Base-by-base conservation (phyloP, 2,329 filamentous ascomycete genomes). In the Penicillium corylophilum region DNA sequence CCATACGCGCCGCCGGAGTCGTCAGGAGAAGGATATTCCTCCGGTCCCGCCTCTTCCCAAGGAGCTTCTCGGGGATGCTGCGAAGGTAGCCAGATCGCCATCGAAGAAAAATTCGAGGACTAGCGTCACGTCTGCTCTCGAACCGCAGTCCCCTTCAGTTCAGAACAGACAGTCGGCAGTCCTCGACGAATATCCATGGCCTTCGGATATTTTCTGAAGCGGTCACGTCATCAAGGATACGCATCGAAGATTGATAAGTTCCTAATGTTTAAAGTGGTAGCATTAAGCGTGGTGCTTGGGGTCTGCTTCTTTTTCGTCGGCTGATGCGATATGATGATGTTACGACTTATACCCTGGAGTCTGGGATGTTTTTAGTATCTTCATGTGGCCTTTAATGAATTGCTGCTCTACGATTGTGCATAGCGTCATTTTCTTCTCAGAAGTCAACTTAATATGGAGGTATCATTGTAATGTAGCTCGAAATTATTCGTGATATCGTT, bases 151-250 rank as follows among this genome's bases (percentile, higher is more conserved):
- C 16, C 26, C 35, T 29, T 51, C 53, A 12, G 44, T 18, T 33
- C 42, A 24, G 26, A 56, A 55, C 13, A 44, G 44, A 13, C 10
- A 55, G 22, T 42, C 51, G 20, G 22, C 54, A 36, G 55, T 35
- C 22, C 41, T 53, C 22, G 59, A 68, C 36, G 58, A 63, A n/a
- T 77, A 74, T 48, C 64, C 69, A 20, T 77, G 74, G 75, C 73
- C 73, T 5, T 72, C 74, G 8, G 74, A 75, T 53, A 66, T 74
- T 8, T 76, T 77, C 51, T 77, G 55, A 71, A 7, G 12, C 39
- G 15, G 1, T 20, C 12, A 8, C 8, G 26, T 1, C 9, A 3
- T 8, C 26, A 9, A 10, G 26, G 9, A 10, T 28, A n/a, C n/a
- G n/a, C n/a, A n/a, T n/a, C n/a, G n/a, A n/a, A n/a, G n/a, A n/a